Evolutionary conservation across 2,329 filamentous ascomycete species (phyloP), one percentile per base, ranked within the genome.

Genomic region (Didymella sp.): DNA sequence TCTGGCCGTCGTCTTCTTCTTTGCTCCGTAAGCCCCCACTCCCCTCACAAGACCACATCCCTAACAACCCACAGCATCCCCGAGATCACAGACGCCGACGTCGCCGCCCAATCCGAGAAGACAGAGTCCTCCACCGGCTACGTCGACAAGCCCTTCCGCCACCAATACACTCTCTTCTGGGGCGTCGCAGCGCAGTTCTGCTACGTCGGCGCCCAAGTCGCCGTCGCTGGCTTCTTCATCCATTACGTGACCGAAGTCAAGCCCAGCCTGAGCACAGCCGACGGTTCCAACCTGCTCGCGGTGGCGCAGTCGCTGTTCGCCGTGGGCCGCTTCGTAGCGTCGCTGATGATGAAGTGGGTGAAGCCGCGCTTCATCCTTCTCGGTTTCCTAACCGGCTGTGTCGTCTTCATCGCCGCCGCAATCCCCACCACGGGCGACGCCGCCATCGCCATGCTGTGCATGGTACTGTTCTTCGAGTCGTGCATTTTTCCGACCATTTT

Each of bases 121-220:
- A 52, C 61, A 51, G 24, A 63, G 61, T 25, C 62, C 63, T 3
- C 60, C 42, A 21, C 51, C 58, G 7, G 77, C 81, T 11, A 78
- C 81, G 31, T 78, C 77, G 7, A 77, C 85, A 27, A 78, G 85
- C 45, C 85, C 27, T 57, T 62, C 54, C 44, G 60, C 54, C 42
- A 22, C 51, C 61, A 81, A 78, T 68, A 84, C 48, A 85, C 84
- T 0, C 78, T 87, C 1, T 80, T 65, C 3, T 65, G 86, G 4
- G 85, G 81, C 1, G 72, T 83, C 1, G 79, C 83, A 66, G 78
- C 80, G 4, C 80, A 83, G 61, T 87, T 84, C 64, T 85, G 82
- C 73, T 87, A 87, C 62, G 81, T 85, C 1, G 85, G 84, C 8
- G 82, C 78, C 1, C 84, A 87, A 68, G 85, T 87, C 73, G 78